Percentiles rank a stretch among this genome's conserved stretches.
Evolutionary conservation across 768 basidiomycete species (phyloP).

Genomic region (Albatrellus ellisii): DNA sequence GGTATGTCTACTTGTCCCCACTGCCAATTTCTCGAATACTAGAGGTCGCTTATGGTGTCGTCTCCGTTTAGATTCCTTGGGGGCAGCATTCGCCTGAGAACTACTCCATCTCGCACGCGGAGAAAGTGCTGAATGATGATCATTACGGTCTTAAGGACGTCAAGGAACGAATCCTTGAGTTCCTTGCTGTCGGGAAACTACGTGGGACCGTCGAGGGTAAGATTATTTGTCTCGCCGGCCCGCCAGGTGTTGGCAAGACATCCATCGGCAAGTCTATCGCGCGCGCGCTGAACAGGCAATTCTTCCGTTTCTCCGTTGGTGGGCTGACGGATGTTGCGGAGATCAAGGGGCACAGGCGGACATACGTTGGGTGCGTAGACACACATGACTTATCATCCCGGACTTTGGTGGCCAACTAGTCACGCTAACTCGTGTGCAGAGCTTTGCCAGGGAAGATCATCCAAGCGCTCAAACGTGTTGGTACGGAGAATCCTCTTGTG

Average conservation of each 20-base stretch:
- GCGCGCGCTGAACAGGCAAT: constrained; percentile 77
- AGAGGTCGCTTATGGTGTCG: not conserved
- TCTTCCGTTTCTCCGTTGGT: constrained; percentile 95
- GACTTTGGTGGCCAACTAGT: not conserved
- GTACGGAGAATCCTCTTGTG: constrained; percentile 88
- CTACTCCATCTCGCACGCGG: constrained; percentile 75
- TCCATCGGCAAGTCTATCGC: constrained; percentile 93
- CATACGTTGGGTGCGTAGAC: constrained; percentile 74
- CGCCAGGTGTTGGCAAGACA: constrained; percentile 97
- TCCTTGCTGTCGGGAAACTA: constrained; percentile 90
- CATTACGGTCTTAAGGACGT: constrained; percentile 90
- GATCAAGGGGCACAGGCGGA: constrained; percentile 95
- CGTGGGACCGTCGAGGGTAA: constrained; percentile 94
- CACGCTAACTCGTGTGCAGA: constrained; percentile 21
- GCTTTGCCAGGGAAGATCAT: constrained; percentile 93
- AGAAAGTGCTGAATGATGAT: constrained; percentile 81
- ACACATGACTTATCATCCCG: not conserved
- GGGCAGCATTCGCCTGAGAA: constrained; percentile 90
- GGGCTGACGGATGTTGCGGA: constrained; percentile 96
- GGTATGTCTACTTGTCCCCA: constrained; percentile 23
- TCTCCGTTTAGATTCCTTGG: constrained; percentile 72
- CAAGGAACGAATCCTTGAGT: constrained; percentile 90
- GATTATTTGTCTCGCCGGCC: constrained; percentile 93
- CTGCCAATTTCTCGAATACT: too few relatives aligned
- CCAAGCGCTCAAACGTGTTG: constrained; percentile 85